A percentile compares a stretch with the other conserved stretches of the same genome.
Evolutionary conservation across 768 basidiomycete genomes (phyloP).

Genomic region (Sistotremastrum suecicum): DNA sequence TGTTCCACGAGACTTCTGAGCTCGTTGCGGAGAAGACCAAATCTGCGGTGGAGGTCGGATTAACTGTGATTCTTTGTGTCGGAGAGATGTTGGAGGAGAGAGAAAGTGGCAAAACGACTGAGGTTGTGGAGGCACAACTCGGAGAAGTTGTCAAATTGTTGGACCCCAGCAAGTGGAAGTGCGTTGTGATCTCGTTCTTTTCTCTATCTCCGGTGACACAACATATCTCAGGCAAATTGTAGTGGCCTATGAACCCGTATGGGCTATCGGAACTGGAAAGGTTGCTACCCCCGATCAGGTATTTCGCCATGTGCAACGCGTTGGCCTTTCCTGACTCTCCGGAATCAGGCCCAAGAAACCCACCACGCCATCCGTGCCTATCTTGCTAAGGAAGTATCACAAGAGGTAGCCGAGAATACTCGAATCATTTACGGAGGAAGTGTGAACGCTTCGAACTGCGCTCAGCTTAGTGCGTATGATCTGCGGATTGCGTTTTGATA

Average conservation of each 20-base stretch:
- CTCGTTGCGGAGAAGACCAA: constrained; percentile 77
- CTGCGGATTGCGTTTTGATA: not conserved
- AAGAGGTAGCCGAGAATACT: constrained; percentile 52
- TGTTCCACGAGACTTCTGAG: constrained; percentile 82
- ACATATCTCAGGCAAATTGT: constrained; percentile 56
- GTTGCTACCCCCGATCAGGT: constrained; percentile 65
- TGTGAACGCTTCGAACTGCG: constrained; percentile 79
- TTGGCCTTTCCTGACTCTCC: not conserved
- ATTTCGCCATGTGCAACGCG: not conserved
- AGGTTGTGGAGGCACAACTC: constrained; percentile 75
- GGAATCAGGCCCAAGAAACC: constrained; percentile 73
- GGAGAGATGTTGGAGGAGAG: constrained; percentile 88
- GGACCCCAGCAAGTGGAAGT: constrained; percentile 70
- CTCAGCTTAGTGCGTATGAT: constrained; percentile 59
- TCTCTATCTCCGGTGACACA: not conserved
- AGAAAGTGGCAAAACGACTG: constrained; percentile 60
- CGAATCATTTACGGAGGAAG: constrained; percentile 95
- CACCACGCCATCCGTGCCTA: constrained; percentile 74
- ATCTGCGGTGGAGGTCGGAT: constrained; percentile 57
- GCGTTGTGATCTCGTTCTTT: constrained; percentile 14
- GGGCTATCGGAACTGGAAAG: constrained; percentile 98
- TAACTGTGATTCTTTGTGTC: constrained; percentile 89
- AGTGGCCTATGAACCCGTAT: constrained; percentile 93
- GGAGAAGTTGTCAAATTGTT: constrained; percentile 54
- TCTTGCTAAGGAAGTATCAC: constrained; percentile 49